Base-by-base conservation (phyloP, 495 filamentous ascomycete species). In the Rhypophila decipiens region DNA sequence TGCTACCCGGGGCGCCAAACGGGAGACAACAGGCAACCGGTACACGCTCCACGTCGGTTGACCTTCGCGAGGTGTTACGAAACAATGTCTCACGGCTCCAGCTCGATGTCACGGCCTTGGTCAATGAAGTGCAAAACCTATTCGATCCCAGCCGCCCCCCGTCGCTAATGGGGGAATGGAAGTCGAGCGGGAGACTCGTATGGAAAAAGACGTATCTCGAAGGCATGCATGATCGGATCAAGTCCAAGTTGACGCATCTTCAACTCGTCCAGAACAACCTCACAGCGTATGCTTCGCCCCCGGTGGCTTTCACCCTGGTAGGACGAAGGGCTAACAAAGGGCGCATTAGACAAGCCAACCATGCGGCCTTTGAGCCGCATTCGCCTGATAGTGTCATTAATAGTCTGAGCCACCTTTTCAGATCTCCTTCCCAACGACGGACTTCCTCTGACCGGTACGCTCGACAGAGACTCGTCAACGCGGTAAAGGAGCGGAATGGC, bases 151-250 rank as follows among this genome's bases (percentile, higher is more conserved):
- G 39, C 9, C 44, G 34, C 20, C 9, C 47, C 5, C 34, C 36
- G 5, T n/a, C 21, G n/a, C 21, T 41, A 17, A 11, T 41, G 1
- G 37, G 27, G 2, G 42, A 39, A 3, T 37, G 46, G 5, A 19
- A 35, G 29, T 31, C 27, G 27, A 31, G 27, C 27, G 27, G 7
- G 7, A 31, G 7, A 7, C 15, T 50, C 9, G 42, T 24, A 11
- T 48, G 38, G 34, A 47, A 44, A 24, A 41, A 35, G 47, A 24
- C 24, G 2, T 40, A 55, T 22, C 22, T 55, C 23, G 23, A 29
- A 2, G 18, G 1, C 12, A 51, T 55, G 47, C 47, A 50, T 1
- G 24, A 42, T 3, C 37, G 18, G 18, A 55, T 55, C 35, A 13
- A 21, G 17, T 27, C 21, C 5, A 50, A 47, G 37, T 15, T 42